Conservation (phyloP, 371 early-diverging fungal genomes). For the Mucor piriformis region DNA sequence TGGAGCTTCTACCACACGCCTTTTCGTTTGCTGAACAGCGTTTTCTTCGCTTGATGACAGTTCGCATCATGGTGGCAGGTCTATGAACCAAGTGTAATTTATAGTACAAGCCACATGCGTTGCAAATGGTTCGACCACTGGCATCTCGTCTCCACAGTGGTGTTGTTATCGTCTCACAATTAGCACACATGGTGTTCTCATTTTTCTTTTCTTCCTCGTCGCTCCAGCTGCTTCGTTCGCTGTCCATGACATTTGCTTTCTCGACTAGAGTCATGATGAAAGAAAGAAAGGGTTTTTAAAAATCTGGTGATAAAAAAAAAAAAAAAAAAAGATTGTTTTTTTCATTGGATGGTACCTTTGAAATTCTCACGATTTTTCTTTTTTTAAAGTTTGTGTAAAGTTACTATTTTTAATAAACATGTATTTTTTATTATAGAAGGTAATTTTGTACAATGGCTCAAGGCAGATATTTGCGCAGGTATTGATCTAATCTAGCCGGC, state of each 20-base stretch:
- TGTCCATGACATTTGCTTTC: neutral
- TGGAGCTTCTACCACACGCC: conserved; percentile 40
- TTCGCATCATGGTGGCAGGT: conserved; percentile 57
- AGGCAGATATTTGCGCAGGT: too few species aligned
- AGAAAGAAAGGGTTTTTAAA: neutral
- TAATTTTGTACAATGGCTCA: too few species aligned
- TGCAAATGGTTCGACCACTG: conserved; percentile 71
- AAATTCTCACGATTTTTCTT: neutral
- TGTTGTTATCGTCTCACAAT: conserved; percentile 75
- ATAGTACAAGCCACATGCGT: conserved; percentile 83
- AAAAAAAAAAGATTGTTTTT: neutral
- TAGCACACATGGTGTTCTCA: conserved; percentile 56
- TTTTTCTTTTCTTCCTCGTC: neutral
- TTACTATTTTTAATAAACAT: neutral
- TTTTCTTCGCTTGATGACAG: conserved; percentile 60
- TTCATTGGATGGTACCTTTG: neutral
- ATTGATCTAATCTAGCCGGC: too few species aligned
- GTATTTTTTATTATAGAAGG: neutral
- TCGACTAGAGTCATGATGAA: neutral
- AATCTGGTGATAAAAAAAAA: neutral
- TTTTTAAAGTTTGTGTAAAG: neutral
- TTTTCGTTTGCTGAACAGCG: conserved; percentile 28
- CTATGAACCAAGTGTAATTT: conserved; percentile 70
- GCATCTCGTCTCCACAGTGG: conserved; percentile 82
- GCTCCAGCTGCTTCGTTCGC: too few species aligned